Percentiles rank a stretch among this genome's conserved stretches.
Evolutionary conservation across 805 yeast genomes (phyloP).

Genomic region (Zygosaccharomyces bailii): DNA sequence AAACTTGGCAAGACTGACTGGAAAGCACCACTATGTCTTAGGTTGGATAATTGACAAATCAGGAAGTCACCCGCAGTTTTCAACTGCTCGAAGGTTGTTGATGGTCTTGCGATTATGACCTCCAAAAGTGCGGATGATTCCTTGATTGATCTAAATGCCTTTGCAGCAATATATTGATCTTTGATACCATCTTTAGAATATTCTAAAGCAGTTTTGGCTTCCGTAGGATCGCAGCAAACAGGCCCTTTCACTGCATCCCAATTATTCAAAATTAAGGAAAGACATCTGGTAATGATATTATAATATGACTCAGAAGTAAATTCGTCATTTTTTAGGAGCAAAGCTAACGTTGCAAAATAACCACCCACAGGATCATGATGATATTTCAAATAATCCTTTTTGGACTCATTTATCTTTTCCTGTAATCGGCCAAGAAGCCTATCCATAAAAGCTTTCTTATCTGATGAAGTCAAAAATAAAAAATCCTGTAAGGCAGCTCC

Average conservation of each 20-base stretch:
- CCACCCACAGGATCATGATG: slow-evolving; percentile 65
- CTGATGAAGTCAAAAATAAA: slow-evolving; percentile 38
- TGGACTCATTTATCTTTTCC: slow-evolving; percentile 35
- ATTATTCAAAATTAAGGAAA: slow-evolving; percentile 16
- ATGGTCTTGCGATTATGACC: slow-evolving; percentile 38
- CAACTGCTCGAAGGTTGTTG: slow-evolving; percentile 28
- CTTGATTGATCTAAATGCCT: slow-evolving; percentile 79
- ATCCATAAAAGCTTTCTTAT: slow-evolving; percentile 32
- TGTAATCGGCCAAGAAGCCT: slow-evolving; percentile 38
- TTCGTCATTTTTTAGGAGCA: slow-evolving; percentile 39
- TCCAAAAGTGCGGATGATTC: slow-evolving; percentile 63
- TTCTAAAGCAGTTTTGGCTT: slow-evolving; percentile 54
- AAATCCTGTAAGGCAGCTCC: slow-evolving; percentile 68
- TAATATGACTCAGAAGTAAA: not conserved
- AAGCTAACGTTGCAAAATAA: slow-evolving; percentile 54
- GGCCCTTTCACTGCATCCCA: slow-evolving; percentile 42
- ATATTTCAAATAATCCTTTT: slow-evolving; percentile 40
- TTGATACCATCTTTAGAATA: slow-evolving; percentile 39
- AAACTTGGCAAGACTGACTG: slow-evolving; percentile 84
- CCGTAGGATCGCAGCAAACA: slow-evolving; percentile 67
- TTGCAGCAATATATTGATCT: slow-evolving; percentile 54
- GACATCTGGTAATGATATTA: slow-evolving; percentile 9
- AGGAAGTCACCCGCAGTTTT: slow-evolving; percentile 49
- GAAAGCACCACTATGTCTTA: slow-evolving; percentile 90
- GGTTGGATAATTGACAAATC: slow-evolving; percentile 62